Evolutionary conservation across 306 rosid genomes (phyloP).

Genomic region (Lathyrus tuberosus): DNA sequence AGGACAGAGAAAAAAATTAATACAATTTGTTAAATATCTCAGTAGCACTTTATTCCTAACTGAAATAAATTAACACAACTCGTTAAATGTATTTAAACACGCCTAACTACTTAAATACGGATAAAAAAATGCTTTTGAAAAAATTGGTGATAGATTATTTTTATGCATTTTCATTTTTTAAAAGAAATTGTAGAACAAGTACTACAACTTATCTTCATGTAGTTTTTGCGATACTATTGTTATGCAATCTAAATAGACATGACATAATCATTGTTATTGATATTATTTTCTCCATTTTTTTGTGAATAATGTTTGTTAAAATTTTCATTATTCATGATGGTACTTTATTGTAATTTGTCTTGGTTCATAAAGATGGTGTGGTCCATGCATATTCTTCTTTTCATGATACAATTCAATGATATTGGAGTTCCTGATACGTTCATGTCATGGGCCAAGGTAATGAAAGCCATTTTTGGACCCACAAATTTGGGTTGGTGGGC

Average conservation of each 20-base stretch:
- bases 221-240: constrained; percentile 9
- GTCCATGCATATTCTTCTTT: background rate
- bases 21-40: too few species aligned
- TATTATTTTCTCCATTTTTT: background rate
- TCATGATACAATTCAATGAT: constrained; percentile 12
- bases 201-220: too few species aligned
- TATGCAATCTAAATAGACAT: background rate
- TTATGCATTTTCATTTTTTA: constrained; percentile 40
- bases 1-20: too few species aligned
- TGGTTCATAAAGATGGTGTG: background rate
- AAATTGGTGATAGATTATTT: constrained; percentile 74
- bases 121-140: constrained; percentile 77
- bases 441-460: constrained; percentile 23
- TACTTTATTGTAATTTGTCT: background rate
- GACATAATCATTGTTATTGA: background rate
- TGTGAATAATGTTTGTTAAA: background rate
- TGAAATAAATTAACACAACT: too few species aligned
- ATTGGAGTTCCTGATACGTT: background rate
- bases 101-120: background rate
- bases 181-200: too few species aligned
- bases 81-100: too few species aligned
- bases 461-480: background rate
- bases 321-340: background rate
- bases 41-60: too few species aligned
- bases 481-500: constrained; percentile 8